Evolutionary conservation across 2,329 filamentous ascomycete species (phyloP).

Genomic region (Fusarium subtropicale): DNA sequence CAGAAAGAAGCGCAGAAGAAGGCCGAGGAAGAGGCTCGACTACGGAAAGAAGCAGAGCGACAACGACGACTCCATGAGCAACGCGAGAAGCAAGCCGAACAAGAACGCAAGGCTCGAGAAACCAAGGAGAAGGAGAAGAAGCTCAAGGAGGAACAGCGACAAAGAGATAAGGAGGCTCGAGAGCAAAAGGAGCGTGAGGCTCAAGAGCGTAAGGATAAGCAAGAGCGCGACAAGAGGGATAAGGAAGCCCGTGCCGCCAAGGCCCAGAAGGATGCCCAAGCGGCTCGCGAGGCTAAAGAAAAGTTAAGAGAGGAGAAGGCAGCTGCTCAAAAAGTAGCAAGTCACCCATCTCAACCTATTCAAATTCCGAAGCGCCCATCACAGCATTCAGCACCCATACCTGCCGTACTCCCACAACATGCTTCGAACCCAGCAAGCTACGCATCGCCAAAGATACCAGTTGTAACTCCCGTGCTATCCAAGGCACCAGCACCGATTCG

Average conservation of each 20-base stretch:
- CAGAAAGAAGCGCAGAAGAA: slow-evolving; percentile 93
- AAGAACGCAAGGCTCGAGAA: slow-evolving; percentile 80
- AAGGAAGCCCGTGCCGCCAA: slow-evolving; percentile 67
- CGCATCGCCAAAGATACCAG: slow-evolving; percentile 81
- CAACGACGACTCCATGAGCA: slow-evolving; percentile 84
- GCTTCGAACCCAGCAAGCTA: slow-evolving; percentile 67
- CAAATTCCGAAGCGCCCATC: slow-evolving; percentile 55
- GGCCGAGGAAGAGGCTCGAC: slow-evolving; percentile 87
- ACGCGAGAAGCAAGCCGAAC: slow-evolving; percentile 84
- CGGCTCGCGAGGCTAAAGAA: slow-evolving; percentile 61
- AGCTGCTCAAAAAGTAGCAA: slow-evolving; percentile 52
- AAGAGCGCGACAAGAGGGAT: slow-evolving; percentile 71
- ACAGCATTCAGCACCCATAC: slow-evolving; percentile 58
- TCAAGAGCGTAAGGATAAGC: slow-evolving; percentile 71
- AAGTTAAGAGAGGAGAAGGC: slow-evolving; percentile 76
- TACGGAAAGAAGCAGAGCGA: slow-evolving; percentile 87
- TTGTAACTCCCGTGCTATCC: slow-evolving; percentile 83
- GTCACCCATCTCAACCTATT: slow-evolving; percentile 51
- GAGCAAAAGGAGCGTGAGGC: slow-evolving; percentile 79
- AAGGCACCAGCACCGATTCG: slow-evolving; percentile 86
- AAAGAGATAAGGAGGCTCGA: slow-evolving; percentile 80
- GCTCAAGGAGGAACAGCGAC: slow-evolving; percentile 83
- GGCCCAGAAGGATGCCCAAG: slow-evolving; percentile 69
- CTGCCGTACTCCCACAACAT: slow-evolving; percentile 68
- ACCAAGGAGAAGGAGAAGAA: slow-evolving; percentile 80